Conservation (phyloP, 495 filamentous ascomycete genomes). For the Penicillium paradoxum region DNA sequence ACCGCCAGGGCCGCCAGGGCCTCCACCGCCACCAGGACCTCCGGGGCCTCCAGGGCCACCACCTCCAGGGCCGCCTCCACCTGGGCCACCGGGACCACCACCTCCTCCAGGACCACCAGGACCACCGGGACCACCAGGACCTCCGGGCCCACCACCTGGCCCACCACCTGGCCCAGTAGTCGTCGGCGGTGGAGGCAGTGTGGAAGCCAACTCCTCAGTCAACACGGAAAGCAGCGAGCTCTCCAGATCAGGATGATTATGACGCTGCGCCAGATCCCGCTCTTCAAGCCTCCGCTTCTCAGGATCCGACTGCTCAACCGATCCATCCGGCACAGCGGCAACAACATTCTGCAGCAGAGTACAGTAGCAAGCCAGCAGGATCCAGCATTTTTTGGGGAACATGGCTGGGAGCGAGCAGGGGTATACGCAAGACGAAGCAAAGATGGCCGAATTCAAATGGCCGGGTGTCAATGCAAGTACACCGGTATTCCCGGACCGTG, state of each 20-base stretch:
- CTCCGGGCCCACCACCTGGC: neutral
- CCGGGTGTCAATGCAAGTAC: neutral
- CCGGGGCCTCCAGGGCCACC: conserved; percentile 3
- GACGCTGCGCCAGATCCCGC: conserved; percentile 4
- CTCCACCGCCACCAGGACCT: conserved; percentile 1
- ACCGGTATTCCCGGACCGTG: neutral
- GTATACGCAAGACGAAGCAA: neutral
- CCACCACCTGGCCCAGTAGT: neutral
- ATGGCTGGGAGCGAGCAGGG: conserved; percentile 2
- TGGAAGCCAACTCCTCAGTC: conserved; percentile 3
- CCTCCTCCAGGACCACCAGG: neutral
- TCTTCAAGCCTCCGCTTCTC: conserved; percentile 2
- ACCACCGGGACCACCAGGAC: neutral
- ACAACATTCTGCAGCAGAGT: conserved; percentile 8
- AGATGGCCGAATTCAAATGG: neutral
- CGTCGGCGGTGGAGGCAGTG: neutral
- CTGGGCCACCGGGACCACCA: neutral
- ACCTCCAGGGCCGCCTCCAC: neutral
- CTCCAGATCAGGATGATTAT: neutral
- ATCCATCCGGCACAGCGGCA: conserved; percentile 7
- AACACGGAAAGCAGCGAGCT: conserved; percentile 7
- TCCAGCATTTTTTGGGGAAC: conserved; percentile 13
- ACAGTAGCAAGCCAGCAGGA: conserved; percentile 17
- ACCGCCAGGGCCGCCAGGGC: conserved; percentile 2
- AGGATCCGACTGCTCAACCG: neutral